Percentiles rank a stretch among this genome's conserved stretches.
Conservation (phyloP, 1,284 basidiomycete genomes). For the Entoloma clypeatum region DNA sequence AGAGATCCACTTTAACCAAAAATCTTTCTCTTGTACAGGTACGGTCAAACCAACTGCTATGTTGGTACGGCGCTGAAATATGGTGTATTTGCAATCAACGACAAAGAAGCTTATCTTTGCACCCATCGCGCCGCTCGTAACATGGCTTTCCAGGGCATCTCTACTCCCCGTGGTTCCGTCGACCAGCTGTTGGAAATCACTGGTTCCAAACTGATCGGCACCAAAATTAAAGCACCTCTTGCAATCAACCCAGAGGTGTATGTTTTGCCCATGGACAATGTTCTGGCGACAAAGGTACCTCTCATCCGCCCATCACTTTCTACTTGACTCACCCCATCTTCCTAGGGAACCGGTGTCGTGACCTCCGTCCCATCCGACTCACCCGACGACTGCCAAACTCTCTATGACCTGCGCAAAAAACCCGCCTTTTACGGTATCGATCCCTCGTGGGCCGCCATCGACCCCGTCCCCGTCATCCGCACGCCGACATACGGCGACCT, state of each 20-base stretch:
- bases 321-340: slow-evolving; percentile 3
- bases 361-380: slow-evolving; percentile 98
- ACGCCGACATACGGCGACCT: slow-evolving; percentile 92
- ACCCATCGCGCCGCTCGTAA: slow-evolving; percentile 92
- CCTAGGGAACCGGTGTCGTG: slow-evolving; percentile 93
- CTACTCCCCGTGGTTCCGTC: slow-evolving; percentile 66
- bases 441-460: slow-evolving; percentile 82
- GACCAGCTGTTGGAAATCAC: slow-evolving; percentile 73
- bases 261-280: slow-evolving; percentile 97
- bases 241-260: slow-evolving; percentile 85
- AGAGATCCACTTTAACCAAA: slow-evolving; percentile 2
- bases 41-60: slow-evolving; percentile 98
- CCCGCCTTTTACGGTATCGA: slow-evolving; percentile 96
- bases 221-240: slow-evolving; percentile 89
- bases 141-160: slow-evolving; percentile 94
- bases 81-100: slow-evolving; percentile 85
- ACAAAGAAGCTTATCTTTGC: slow-evolving; percentile 86
- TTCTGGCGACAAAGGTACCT: slow-evolving; percentile 84
- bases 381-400: slow-evolving; percentile 92
- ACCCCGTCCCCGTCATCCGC: slow-evolving; percentile 85
- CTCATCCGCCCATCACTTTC: neutral
- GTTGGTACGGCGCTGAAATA: slow-evolving; percentile 92
- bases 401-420: slow-evolving; percentile 95
- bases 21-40: slow-evolving; percentile 46
- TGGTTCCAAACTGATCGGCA: slow-evolving; percentile 82